Evolutionary conservation across 2,329 filamentous ascomycete species (phyloP).

Genomic region (Aureobasidium uvarum): DNA sequence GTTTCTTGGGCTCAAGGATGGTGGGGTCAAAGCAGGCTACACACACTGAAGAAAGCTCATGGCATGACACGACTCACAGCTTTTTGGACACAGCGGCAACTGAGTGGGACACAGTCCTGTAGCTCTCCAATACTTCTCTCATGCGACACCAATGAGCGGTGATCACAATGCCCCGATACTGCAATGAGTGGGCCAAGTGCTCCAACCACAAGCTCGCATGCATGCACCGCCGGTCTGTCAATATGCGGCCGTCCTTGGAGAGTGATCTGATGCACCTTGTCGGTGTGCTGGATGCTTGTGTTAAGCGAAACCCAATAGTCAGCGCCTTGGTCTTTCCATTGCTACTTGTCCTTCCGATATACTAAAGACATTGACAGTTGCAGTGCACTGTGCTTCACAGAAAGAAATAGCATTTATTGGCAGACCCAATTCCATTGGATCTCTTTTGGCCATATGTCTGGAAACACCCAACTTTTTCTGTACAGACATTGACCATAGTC

Average conservation of each 20-base stretch:
- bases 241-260: slow-evolving; percentile 16
- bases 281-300: background rate
- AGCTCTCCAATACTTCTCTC: background rate
- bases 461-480: too few species aligned
- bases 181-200: background rate
- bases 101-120: background rate
- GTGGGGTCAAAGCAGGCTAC: slow-evolving; percentile 17
- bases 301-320: background rate
- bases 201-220: slow-evolving; percentile 6
- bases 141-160: background rate
- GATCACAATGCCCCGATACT: background rate
- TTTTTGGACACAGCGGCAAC: background rate
- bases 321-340: background rate
- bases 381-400: too few species aligned
- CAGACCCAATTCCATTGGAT: too few species aligned
- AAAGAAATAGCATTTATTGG: too few species aligned
- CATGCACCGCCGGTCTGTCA: slow-evolving; percentile 10
- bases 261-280: background rate
- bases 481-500: too few species aligned
- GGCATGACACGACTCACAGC: slow-evolving; percentile 10
- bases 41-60: background rate
- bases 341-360: background rate
- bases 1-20: slow-evolving; percentile 2
- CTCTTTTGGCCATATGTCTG: too few species aligned
- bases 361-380: too few species aligned